phyloP scores from a whole-genome alignment of 2,329 filamentous ascomycete genomes.

The Polytolypa hystricis region DNA sequence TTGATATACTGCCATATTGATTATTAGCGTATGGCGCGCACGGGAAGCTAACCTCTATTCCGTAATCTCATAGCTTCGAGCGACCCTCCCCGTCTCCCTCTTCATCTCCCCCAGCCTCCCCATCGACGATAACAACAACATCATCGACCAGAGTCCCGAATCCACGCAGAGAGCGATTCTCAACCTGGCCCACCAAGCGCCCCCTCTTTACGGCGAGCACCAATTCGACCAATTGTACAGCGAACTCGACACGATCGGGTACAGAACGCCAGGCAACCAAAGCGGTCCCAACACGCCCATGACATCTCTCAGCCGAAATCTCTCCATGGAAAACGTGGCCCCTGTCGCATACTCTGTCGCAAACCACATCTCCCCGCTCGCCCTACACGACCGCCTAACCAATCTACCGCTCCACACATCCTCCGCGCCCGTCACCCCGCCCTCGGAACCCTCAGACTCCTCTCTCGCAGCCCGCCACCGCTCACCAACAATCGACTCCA shows the following conservation, averaged over 20 bases:
- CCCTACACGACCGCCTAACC: conserved; percentile 58
- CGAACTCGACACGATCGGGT: conserved; percentile 69
- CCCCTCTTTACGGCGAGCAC: conserved; percentile 88
- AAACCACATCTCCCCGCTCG: conserved; percentile 49
- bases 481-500: conserved; percentile 7
- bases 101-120: conserved; percentile 93
- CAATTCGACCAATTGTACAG: conserved; percentile 83
- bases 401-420: conserved; percentile 36
- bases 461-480: conserved; percentile 15
- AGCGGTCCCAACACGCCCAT: conserved; percentile 73
- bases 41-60: conserved; percentile 11
- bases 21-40: too few relatives aligned
- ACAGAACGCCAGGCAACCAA: conserved; percentile 59
- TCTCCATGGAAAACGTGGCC: conserved; percentile 70
- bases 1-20: too few relatives aligned
- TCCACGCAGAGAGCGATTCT: conserved; percentile 39
- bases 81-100: conserved; percentile 79
- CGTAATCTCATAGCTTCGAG: conserved; percentile 53
- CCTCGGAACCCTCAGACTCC: conserved; percentile 5
- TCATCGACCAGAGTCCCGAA: conserved; percentile 52
- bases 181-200: conserved; percentile 56
- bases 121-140: conserved; percentile 74
- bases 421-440: conserved; percentile 6
- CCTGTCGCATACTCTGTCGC: conserved; percentile 40
- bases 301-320: conserved; percentile 58